Evolutionary conservation across 2,329 filamentous ascomycete species (phyloP), one percentile per base, ranked within the genome.

Genomic region (Xylariaceae sp.): DNA sequence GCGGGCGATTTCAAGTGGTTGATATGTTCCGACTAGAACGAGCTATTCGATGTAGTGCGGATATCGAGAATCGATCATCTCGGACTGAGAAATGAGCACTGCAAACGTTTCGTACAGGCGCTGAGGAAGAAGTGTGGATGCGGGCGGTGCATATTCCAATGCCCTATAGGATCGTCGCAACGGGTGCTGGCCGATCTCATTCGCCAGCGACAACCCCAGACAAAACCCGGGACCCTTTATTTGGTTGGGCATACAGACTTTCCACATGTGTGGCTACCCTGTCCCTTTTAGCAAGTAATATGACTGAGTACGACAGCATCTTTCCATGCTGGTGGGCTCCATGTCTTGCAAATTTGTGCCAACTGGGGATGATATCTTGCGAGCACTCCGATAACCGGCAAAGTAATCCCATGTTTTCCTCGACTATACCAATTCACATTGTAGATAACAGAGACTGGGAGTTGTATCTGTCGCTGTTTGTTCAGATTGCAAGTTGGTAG

Each of bases 51-150:
- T 27, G 16, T 19, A 23, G 14, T 34, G 19, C 34, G 22, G 19
- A 40, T 40, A 34, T 20, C 22, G 21, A 37, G 43, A 10, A 34
- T 43, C 43, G 44, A 38, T 52, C 47, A 44, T n/a, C n/a, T n/a
- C n/a, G n/a, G n/a, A n/a, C n/a, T n/a, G n/a, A n/a, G n/a, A n/a
- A n/a, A n/a, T n/a, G n/a, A n/a, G n/a, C n/a, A n/a, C 49, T 51
- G 53, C 56, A 53, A 60, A 57, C 50, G 51, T n/a, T n/a, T n/a
- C n/a, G n/a, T n/a, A 63, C 56, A 57, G 55, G 54, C 62, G 63
- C 66, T 71, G 70, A 70, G 69, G 65, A 59, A 57, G 65, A 62
- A 66, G 66, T 60, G 56, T 55, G 55, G 59, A 63, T 61, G 65
- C 62, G 60, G 65, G 62, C 59, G 55, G 55, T 69, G 67, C 68